Evolutionary conservation across 2,329 filamentous ascomycete genomes (phyloP), one percentile per base, ranked within the genome.

Genomic region (Conoideocrella luteorostrata): DNA sequence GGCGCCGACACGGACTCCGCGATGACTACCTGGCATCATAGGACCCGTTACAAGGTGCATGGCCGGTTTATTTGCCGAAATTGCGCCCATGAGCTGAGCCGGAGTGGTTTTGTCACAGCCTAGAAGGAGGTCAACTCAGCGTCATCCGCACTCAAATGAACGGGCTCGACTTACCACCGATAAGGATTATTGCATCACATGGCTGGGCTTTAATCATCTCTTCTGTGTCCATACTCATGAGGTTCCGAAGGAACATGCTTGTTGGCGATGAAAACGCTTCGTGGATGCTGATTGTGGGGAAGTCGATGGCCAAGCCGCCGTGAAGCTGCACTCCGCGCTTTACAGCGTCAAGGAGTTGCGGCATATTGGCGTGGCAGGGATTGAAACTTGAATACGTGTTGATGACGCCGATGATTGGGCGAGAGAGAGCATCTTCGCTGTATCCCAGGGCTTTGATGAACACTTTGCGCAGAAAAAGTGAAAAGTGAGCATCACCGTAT

Each of bases 201-300:
- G 84, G 84, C 60, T 88, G 84, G 0, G 82, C 83, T 34, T 69
- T 68, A 42, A 87, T 80, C 84, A 88, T 88, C 65, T 88, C 84
- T 59, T 88, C 84, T 0, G 84, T 88, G 56, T 88, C 84, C 80
- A 88, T 86, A 51, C 79, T 82, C 84, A 88, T 88, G 45, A 88
- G 56, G 50, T 88, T 88, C 24, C 84, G 64, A 38, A 88, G 56
- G 44, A 80, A 87, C 84, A 88, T 87, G 63, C 82, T 86, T 4
- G 84, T 87, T 3, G 84, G 84, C 35, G 73, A 68, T 0, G 83
- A 71, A 56, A 88, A 88, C 3, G 70, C 75, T 68, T 88, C 84
- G 51, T 84, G 79, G 1, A 88, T 56, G 49, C 79, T 85, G 43
- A 88, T 86, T 0, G 84, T 88, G 0, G 84, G 84, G 50, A 88